Conservation (phyloP, 306 rosid species). For the Glycyrrhiza uralensis region DNA sequence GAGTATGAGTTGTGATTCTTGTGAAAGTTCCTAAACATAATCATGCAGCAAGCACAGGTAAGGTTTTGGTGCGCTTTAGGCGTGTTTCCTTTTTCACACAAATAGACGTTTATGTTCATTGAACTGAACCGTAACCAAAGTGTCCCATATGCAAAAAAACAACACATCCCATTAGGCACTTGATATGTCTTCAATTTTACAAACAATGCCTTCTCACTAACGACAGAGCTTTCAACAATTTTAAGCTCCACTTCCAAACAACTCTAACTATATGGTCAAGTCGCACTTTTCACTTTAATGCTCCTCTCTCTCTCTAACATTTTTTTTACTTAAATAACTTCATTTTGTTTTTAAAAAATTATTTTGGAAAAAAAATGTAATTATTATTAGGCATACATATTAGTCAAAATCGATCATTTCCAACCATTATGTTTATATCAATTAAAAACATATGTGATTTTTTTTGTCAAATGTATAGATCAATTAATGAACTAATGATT, state of each 20-base stretch:
- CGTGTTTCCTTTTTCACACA: neutral
- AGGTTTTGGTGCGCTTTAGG: constrained; percentile 6
- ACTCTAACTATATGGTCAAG: neutral
- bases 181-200: constrained; percentile 26
- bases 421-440: too few relatives aligned
- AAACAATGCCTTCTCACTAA: neutral
- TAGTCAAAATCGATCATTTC: too few relatives aligned
- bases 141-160: neutral
- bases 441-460: too few relatives aligned
- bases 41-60: constrained; percentile 5
- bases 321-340: too few relatives aligned
- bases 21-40: neutral
- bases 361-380: too few relatives aligned
- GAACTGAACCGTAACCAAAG: constrained; percentile 20
- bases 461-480: too few relatives aligned
- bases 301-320: too few relatives aligned
- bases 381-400: too few relatives aligned
- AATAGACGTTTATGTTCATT: constrained; percentile 18
- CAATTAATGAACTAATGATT: too few relatives aligned
- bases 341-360: too few relatives aligned
- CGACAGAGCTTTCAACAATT: constrained; percentile 7
- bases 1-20: neutral
- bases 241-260: neutral
- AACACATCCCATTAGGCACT: constrained; percentile 25
- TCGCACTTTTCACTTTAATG: too few relatives aligned